Conservation (phyloP, 768 basidiomycete genomes). For the Exidia glandulosa region DNA sequence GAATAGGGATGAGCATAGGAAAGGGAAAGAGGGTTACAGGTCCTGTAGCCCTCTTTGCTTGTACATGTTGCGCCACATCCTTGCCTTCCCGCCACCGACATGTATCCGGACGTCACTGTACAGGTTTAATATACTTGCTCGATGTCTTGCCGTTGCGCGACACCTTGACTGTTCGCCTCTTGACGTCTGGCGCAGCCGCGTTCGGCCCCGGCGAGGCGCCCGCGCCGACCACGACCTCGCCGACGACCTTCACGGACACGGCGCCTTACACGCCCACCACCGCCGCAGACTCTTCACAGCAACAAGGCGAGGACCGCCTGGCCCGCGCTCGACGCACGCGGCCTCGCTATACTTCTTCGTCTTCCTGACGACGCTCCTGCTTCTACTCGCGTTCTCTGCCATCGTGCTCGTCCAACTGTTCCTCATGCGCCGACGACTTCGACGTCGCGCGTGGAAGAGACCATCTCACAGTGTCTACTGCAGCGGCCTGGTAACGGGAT, state of each 20-base stretch:
- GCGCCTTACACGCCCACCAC: not conserved
- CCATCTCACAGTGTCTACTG: not conserved
- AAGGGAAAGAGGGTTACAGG: too few relatives aligned
- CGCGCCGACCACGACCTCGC: not conserved
- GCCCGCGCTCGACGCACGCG: not conserved
- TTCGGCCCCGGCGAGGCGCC: not conserved
- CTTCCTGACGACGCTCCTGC: conserved; percentile 12
- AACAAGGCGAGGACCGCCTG: too few relatives aligned
- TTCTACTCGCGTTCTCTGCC: conserved; percentile 9
- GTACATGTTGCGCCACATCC: too few relatives aligned
- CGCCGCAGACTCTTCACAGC: too few relatives aligned
- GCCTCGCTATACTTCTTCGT: conserved; percentile 11
- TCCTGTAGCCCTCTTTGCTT: too few relatives aligned
- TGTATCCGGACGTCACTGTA: too few relatives aligned
- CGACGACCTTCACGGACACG: not conserved
- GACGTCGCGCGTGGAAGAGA: conserved; percentile 6
- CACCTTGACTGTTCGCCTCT: too few relatives aligned
- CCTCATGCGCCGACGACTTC: conserved; percentile 12
- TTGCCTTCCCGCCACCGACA: too few relatives aligned
- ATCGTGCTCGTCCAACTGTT: conserved; percentile 11
- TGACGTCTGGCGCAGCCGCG: not conserved
- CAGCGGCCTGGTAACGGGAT: not conserved
- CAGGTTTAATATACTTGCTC: too few relatives aligned
- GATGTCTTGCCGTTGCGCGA: too few relatives aligned
- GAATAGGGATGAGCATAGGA: too few relatives aligned